Conservation (phyloP, 495 filamentous ascomycete genomes). For the Platismatia glauca region DNA sequence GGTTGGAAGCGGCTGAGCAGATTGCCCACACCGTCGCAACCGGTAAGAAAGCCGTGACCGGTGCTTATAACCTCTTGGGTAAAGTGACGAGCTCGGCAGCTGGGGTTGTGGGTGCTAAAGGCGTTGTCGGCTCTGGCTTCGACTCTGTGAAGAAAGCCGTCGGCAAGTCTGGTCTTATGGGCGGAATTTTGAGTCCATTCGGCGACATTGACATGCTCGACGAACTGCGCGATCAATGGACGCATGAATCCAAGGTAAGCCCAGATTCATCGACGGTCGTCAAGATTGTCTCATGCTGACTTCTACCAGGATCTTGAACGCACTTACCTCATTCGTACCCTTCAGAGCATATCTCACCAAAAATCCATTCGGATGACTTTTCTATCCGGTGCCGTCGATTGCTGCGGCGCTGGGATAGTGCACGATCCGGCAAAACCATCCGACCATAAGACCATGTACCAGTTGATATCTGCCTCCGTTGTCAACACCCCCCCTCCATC, state of each 20-base stretch:
- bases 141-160: conserved; percentile 91
- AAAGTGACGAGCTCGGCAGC: conserved; percentile 91
- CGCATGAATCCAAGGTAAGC: conserved; percentile 80
- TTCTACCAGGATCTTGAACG: conserved; percentile 69
- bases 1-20: conserved; percentile 81
- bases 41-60: conserved; percentile 90
- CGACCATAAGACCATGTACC: conserved; percentile 99
- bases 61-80: conserved; percentile 87
- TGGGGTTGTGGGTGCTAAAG: conserved; percentile 88
- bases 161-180: conserved; percentile 91
- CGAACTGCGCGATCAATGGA: conserved; percentile 94
- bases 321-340: conserved; percentile 89
- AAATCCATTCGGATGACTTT: conserved; percentile 95
- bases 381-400: conserved; percentile 84
- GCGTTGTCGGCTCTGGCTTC: conserved; percentile 83
- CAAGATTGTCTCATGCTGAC: neutral
- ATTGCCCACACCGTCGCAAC: conserved; percentile 86
- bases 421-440: conserved; percentile 85
- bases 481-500: conserved; percentile 77
- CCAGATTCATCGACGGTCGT: conserved; percentile 4
- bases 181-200: conserved; percentile 85
- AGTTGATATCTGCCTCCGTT: conserved; percentile 84
- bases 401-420: conserved; percentile 84
- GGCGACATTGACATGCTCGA: conserved; percentile 95
- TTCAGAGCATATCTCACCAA: conserved; percentile 89